phyloP scores from a whole-genome alignment of 1,139 yeast genomes.

The Suhomyces bribrorum region DNA sequence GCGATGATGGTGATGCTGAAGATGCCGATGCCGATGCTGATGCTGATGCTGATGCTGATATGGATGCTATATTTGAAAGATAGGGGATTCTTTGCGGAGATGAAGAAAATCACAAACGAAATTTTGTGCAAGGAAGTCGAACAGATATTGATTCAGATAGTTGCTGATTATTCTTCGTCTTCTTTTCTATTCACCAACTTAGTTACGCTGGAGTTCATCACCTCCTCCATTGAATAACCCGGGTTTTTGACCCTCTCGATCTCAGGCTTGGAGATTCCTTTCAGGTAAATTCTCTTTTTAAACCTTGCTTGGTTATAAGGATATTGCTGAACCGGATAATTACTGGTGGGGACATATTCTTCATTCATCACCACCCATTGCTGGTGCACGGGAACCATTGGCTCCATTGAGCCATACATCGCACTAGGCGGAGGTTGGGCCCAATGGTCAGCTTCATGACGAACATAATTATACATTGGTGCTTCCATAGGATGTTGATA shows the following conservation, averaged over 20 bases:
- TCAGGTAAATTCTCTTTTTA: constrained; percentile 24
- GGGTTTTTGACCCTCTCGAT: constrained; percentile 8
- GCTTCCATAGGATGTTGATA: constrained; percentile 11
- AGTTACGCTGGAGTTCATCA: constrained; percentile 20
- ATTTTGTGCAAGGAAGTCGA: no score
- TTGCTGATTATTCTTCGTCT: constrained; percentile 13
- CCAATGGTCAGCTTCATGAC: constrained; percentile 28
- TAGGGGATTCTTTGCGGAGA: no score
- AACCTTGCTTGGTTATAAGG: constrained; percentile 16
- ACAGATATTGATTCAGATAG: constrained; percentile 11
- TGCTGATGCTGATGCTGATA: background rate
- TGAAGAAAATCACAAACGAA: no score
- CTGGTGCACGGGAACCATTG: constrained; percentile 14
- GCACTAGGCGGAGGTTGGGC: constrained; percentile 16
- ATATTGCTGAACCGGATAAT: constrained; percentile 15
- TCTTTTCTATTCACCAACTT: constrained; percentile 17
- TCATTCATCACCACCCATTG: constrained; percentile 19
- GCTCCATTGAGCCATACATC: constrained; percentile 16
- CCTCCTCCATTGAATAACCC: constrained; percentile 17
- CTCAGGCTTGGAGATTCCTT: constrained; percentile 15
- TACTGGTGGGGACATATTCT: constrained; percentile 16
- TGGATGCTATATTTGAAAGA: background rate
- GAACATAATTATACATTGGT: constrained; percentile 12
- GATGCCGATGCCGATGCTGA: background rate
- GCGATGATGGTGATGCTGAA: background rate